Percentiles rank a stretch among this genome's conserved stretches.
These are phyloP conservation scores for Rhodotorula sp. DNA, from an alignment of 1,284 basidiomycete species.

Conservation along the genomic window DNA sequence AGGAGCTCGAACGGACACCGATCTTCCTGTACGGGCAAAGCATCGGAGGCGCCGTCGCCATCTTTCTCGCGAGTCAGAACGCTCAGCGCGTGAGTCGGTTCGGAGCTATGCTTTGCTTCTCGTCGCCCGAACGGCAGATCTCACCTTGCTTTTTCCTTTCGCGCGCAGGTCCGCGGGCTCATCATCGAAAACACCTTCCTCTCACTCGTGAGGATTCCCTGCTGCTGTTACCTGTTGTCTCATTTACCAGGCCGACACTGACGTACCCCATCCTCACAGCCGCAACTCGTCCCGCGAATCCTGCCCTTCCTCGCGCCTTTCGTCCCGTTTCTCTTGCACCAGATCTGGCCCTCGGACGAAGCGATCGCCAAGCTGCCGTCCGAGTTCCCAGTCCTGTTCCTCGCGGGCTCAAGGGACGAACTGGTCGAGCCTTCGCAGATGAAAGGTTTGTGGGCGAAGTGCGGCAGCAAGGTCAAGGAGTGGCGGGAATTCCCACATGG, in stretches of 20 bases:
- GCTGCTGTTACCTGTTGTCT: neutral
- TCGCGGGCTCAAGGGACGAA: conserved; percentile 75
- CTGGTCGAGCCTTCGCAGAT: conserved; percentile 85
- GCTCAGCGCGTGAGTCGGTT: conserved; percentile 56
- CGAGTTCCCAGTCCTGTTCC: conserved; percentile 77
- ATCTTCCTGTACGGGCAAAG: conserved; percentile 78
- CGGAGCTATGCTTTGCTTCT: too few relatives aligned
- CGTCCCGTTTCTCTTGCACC: conserved; percentile 73
- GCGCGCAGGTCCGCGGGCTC: conserved; percentile 61
- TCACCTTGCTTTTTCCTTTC: neutral
- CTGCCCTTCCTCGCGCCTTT: conserved; percentile 75
- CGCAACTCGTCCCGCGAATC: conserved; percentile 73
- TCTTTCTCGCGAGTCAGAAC: conserved; percentile 81
- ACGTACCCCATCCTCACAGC: conserved; percentile 45
- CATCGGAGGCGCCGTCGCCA: conserved; percentile 91
- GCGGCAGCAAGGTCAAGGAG: conserved; percentile 55
- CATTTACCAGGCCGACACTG: neutral
- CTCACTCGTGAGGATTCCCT: conserved; percentile 56
- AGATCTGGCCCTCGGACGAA: conserved; percentile 66
- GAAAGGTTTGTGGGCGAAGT: conserved; percentile 67
- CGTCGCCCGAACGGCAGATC: too few relatives aligned
- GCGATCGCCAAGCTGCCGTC: conserved; percentile 41
- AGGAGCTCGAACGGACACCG: conserved; percentile 64
- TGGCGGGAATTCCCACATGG: conserved; percentile 43
- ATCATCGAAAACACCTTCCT: conserved; percentile 92